phyloP scores from a whole-genome alignment of 441 rosid genomes.

The Eutrema salsugineum region DNA sequence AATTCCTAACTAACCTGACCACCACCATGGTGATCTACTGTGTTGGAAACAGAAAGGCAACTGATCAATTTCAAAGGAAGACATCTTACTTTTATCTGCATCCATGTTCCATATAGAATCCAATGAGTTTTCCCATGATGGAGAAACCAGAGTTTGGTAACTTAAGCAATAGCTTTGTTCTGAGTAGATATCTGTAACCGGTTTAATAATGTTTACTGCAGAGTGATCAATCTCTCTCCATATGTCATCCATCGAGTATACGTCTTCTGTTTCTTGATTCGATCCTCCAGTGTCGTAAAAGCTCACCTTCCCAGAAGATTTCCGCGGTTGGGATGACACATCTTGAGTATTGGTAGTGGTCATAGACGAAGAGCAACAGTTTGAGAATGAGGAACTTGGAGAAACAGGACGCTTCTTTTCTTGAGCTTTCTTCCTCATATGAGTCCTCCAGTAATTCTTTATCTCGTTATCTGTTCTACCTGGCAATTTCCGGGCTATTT shows the following conservation, averaged over 20 bases:
- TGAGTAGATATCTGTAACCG: constrained; percentile 40
- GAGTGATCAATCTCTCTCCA: constrained; percentile 87
- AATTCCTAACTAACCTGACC: constrained; percentile 43
- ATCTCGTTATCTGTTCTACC: constrained; percentile 94
- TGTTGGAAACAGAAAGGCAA: constrained; percentile 37
- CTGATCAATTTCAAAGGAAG: constrained; percentile 39
- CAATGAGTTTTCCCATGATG: constrained; percentile 53
- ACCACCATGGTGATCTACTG: constrained; percentile 30
- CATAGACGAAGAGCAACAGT: constrained; percentile 50
- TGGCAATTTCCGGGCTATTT: constrained; percentile 83
- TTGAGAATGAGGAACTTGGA: constrained; percentile 51
- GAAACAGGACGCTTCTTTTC: constrained; percentile 55
- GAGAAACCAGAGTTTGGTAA: constrained; percentile 53
- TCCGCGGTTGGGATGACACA: constrained; percentile 29
- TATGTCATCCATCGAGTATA: constrained; percentile 76
- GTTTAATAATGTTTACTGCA: constrained; percentile 45
- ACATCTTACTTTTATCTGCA: constrained; percentile 58
- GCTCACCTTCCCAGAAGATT: constrained; percentile 43
- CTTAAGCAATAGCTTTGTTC: constrained; percentile 47
- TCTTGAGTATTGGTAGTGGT: constrained; percentile 49
- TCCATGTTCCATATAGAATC: constrained; percentile 68
- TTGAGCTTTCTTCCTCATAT: constrained; percentile 85
- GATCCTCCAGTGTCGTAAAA: constrained; percentile 75
- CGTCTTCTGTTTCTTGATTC: constrained; percentile 35
- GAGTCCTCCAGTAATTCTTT: constrained; percentile 94